Conservation (phyloP, 2,329 filamentous ascomycete genomes). For the Talaromyces sp. region DNA sequence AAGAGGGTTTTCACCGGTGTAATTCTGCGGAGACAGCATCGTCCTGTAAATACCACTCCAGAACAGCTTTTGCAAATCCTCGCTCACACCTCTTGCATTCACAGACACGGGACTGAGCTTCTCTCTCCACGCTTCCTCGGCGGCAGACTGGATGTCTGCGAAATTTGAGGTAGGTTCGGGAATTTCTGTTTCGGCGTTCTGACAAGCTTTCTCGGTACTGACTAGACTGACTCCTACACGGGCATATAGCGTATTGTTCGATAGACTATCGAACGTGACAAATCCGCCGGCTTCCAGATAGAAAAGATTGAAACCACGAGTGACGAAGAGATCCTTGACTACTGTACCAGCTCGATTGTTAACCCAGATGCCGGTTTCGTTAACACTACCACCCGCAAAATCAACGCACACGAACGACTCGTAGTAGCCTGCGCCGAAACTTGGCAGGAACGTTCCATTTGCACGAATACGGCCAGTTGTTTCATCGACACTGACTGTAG, state of each 20-base stretch:
- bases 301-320: slow-evolving; percentile 54
- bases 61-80: slow-evolving; percentile 49
- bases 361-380: slow-evolving; percentile 59
- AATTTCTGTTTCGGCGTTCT: slow-evolving; percentile 63
- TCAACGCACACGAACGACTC: slow-evolving; percentile 63
- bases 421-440: slow-evolving; percentile 61
- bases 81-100: slow-evolving; percentile 53
- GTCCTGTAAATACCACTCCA: slow-evolving; percentile 67
- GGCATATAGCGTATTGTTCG: slow-evolving; percentile 52
- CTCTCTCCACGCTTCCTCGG: slow-evolving; percentile 53
- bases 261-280: slow-evolving; percentile 54
- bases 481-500: slow-evolving; percentile 52
- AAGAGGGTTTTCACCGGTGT: slow-evolving; percentile 67
- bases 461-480: slow-evolving; percentile 58
- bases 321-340: slow-evolving; percentile 52
- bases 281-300: slow-evolving; percentile 59
- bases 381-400: slow-evolving; percentile 55
- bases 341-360: slow-evolving; percentile 56
- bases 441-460: slow-evolving; percentile 57
- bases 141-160: slow-evolving; percentile 31
- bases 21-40: slow-evolving; percentile 69
- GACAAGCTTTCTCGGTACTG: slow-evolving; percentile 60
- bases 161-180: slow-evolving; percentile 46
- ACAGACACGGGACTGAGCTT: slow-evolving; percentile 54
- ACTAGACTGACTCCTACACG: slow-evolving; percentile 67